Percentiles rank a stretch among this genome's conserved stretches.
phyloP scores from a whole-genome alignment of 352 stramenopile species.

The Phytophthora melonis region DNA sequence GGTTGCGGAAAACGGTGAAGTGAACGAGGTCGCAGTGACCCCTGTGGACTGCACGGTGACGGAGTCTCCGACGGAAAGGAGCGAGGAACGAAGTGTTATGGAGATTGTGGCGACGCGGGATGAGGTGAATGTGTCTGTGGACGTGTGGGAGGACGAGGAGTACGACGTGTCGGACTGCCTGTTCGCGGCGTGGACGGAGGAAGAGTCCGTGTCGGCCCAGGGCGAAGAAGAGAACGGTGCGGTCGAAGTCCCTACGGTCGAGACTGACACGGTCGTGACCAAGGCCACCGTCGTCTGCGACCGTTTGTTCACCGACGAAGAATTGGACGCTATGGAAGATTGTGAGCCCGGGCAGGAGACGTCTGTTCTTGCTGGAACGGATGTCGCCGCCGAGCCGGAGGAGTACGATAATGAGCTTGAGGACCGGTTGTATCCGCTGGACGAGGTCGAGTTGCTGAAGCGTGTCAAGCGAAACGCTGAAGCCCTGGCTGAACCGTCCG shows the following conservation, averaged over 20 bases:
- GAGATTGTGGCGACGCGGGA: too few species aligned
- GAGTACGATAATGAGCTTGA: slow-evolving; percentile 11
- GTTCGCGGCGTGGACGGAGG: not conserved
- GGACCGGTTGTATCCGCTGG: slow-evolving; percentile 6
- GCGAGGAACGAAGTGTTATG: too few species aligned
- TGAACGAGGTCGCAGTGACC: too few species aligned
- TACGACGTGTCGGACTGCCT: not conserved
- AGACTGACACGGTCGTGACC: not conserved
- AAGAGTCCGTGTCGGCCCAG: not conserved
- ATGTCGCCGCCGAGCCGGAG: not conserved
- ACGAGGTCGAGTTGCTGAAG: not conserved
- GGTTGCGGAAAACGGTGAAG: too few species aligned
- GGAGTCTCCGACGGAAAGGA: too few species aligned
- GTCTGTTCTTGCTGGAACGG: not conserved
- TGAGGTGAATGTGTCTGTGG: too few species aligned
- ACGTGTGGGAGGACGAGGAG: not conserved
- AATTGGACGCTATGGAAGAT: not conserved
- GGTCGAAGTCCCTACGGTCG: not conserved
- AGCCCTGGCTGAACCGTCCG: not conserved
- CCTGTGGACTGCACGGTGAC: too few species aligned
- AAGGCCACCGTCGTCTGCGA: not conserved
- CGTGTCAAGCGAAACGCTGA: slow-evolving; percentile 2
- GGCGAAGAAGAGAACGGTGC: not conserved
- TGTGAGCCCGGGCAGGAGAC: not conserved
- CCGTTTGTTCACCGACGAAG: slow-evolving; percentile 4